Percentiles rank a stretch among this genome's conserved stretches.
Conservation (phyloP, 768 basidiomycete species). For the Boletus edulis region DNA sequence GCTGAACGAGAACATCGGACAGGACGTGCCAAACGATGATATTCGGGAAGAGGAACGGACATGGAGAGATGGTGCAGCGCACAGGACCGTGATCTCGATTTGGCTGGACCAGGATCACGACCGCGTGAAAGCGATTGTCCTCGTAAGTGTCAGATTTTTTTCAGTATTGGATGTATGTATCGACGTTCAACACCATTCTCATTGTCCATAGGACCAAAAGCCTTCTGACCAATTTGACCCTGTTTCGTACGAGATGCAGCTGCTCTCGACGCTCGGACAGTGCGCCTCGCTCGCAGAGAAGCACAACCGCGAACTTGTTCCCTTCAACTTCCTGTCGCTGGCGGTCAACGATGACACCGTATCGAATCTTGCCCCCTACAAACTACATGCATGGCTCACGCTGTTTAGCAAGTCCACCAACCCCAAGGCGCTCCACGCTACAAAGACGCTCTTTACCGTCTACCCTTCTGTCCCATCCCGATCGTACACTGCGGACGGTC, state of each 20-base stretch:
- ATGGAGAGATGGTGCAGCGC: constrained; percentile 75
- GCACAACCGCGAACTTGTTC: constrained; percentile 85
- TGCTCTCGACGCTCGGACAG: constrained; percentile 69
- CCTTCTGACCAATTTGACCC: constrained; percentile 63
- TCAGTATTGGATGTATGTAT: not conserved
- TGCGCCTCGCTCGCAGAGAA: constrained; percentile 75
- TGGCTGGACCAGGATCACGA: constrained; percentile 44
- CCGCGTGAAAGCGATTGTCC: constrained; percentile 31
- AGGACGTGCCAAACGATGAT: constrained; percentile 21
- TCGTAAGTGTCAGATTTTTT: constrained; percentile 26
- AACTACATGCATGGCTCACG: no score
- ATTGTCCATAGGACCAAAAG: constrained; percentile 35
- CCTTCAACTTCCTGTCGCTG: no score
- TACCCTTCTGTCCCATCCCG: no score
- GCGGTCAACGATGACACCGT: no score
- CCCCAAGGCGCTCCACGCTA: no score
- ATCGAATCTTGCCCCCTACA: no score
- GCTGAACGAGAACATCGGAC: constrained; percentile 24
- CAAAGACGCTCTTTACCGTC: no score
- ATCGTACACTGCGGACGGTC: no score
- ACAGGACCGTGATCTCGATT: constrained; percentile 47
- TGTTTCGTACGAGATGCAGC: constrained; percentile 75
- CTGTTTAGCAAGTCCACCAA: no score
- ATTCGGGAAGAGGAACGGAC: constrained; percentile 67
- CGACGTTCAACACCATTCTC: not conserved